Base-by-base conservation (phyloP, 2,329 filamentous ascomycete species). In the Aureobasidium melanogenum region DNA sequence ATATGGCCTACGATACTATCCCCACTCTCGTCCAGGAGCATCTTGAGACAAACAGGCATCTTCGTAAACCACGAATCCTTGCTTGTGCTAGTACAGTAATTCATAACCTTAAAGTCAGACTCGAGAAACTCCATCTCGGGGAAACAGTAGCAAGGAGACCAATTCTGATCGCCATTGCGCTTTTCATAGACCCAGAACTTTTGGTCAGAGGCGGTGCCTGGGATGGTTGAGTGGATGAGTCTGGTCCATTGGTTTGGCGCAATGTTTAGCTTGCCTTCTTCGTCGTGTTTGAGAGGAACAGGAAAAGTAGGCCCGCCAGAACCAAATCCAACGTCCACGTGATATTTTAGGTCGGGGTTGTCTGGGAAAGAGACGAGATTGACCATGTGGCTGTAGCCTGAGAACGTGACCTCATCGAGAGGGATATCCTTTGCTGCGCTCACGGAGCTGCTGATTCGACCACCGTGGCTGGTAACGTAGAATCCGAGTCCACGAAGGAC, bases 71-170 rank as follows among this genome's bases (percentile, higher is more conserved):
- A 82, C 61, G 77, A 81, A 32, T 70, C 69, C 24, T 74, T 71
- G 60, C 73, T 75, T 47, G 76, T 77, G 64, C 81, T 83, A 1
- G 81, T 83, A 50, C 69, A 81, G 66, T 76, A 82, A 70, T 83
- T 88, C 75, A 87, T 77, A 6, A 86, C 75, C 38, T 77, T 78
- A 67, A 84, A 88, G 71, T 89, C 86, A 46, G 75, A 71, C 4
- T 78, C 79, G 36, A 83, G 69, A 70, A 87, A 88, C 70, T 88
- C 86, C 17, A 80, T 75, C 63, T 88, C 83, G 1, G 80, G 79
- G 70, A 91, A 91, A 63, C 80, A 82, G 70, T 89, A 89, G 51
- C 79, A 81, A 1, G 81, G 75, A 24, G 79, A 75, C 83, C 86
- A 91, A 1, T 76, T 75, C 50, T 72, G 74, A 0, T 79, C 73